Base-by-base conservation (phyloP, 179 eudicot genomes). In the Beta lomatogona region DNA sequence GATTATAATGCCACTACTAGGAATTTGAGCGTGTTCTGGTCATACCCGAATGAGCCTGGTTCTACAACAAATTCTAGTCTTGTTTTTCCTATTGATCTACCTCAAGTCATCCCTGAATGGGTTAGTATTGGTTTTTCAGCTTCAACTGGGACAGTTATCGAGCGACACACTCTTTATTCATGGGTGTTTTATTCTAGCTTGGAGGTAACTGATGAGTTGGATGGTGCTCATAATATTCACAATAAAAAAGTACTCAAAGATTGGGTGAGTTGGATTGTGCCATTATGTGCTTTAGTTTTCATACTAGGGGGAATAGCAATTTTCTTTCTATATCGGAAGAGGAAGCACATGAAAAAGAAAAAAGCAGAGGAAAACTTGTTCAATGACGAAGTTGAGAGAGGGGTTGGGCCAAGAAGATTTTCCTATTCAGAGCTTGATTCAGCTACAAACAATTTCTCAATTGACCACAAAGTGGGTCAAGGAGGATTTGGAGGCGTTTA, bases 21-120 rank as follows among this genome's bases (percentile, higher is more conserved):
- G 54, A 85, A 89, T 64, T 68, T 90, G 31, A 85, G 71, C n/a
- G 88, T 90, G 21, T 74, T 59, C 11, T 90, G 88, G 90, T 77
- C 86, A 25, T 86, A 88, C 72, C 13, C 48, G 19, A 13, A 41
- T 3, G 79, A 64, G 1, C 65, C 82, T 0, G 21, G 54, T 64
- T 61, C 12, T 55, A 64, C 21, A 0, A 14, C 55, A 2, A 88
- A 86, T 71, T 79, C 86, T 0, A 89, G 87, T 55, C 83, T 91
- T 22, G 83, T 84, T 21, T 84, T 83, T 59, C 48, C 65, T 66
- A 76, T 86, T 70, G 86, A 88, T 46, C 50, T 46, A 46, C 50
- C 50, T 46, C 58, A 54, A 48, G 41, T 50, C 77, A 22, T 46
- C 8, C 50, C 50, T 46, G 50, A 46, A 46, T 46, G 50, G 50